Percentiles rank a stretch among this genome's conserved stretches.
phyloP scores from a whole-genome alignment of 2,329 filamentous ascomycete species.

The Trematosphaeria pertusa region DNA sequence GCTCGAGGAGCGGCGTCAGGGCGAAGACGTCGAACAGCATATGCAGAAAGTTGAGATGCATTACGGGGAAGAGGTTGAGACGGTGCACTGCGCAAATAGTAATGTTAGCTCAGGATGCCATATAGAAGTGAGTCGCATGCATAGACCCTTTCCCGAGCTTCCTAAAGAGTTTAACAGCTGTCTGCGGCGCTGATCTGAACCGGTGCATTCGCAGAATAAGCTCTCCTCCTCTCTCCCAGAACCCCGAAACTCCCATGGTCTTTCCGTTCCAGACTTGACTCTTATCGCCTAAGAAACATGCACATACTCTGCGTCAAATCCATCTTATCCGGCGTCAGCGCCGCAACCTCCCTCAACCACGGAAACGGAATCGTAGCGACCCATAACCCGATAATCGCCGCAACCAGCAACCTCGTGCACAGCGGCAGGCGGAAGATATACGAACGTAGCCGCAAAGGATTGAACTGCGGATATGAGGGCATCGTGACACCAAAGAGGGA shows the following conservation, averaged over 20 bases:
- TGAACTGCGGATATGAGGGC: conserved; percentile 66
- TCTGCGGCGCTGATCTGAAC: no score
- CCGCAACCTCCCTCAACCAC: conserved; percentile 80
- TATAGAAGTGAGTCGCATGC: not conserved
- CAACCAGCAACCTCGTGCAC: conserved; percentile 76
- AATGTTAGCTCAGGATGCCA: conserved; percentile 18
- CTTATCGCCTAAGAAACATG: no score
- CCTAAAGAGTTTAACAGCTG: conserved; percentile 1
- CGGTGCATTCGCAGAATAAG: no score
- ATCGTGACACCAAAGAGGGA: conserved; percentile 25
- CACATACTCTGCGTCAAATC: conserved; percentile 72
- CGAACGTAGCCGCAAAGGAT: conserved; percentile 74
- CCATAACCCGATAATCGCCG: conserved; percentile 73
- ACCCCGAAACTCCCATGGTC: no score
- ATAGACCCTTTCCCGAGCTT: conserved; percentile 1
- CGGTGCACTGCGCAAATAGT: conserved; percentile 73
- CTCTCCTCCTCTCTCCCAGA: no score
- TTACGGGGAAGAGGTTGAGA: conserved; percentile 88
- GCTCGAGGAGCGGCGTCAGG: conserved; percentile 85
- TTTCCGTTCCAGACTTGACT: no score
- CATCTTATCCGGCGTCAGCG: conserved; percentile 79
- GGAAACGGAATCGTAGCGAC: conserved; percentile 70
- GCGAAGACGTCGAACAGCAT: conserved; percentile 79
- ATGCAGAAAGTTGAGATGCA: conserved; percentile 84
- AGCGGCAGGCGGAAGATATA: conserved; percentile 87